These are phyloP conservation scores for Paecilomyces fulvus DNA, from an alignment of 2,329 filamentous ascomycete species.

Conservation along the genomic window DNA sequence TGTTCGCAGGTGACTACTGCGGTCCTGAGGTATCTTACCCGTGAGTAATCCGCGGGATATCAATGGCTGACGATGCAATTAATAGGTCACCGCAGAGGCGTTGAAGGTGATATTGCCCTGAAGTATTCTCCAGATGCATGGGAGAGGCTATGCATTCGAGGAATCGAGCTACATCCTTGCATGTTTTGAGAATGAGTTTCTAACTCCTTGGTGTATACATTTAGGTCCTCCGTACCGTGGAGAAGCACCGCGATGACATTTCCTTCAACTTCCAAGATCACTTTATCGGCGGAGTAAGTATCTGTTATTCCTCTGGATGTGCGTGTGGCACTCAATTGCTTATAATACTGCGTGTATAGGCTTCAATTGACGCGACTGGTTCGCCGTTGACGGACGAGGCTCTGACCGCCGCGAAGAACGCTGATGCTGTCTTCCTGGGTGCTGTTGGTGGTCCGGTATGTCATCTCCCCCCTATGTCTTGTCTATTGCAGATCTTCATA, in stretches of 20 bases:
- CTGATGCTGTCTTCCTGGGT: slow-evolving; percentile 84
- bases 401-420: slow-evolving; percentile 70
- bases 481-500: neutral
- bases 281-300: slow-evolving; percentile 82
- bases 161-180: neutral
- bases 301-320: slow-evolving; percentile 1
- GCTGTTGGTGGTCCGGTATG: slow-evolving; percentile 83
- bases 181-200: neutral
- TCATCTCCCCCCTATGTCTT: slow-evolving; percentile 2
- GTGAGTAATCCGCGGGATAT: neutral
- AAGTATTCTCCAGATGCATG: neutral
- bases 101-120: slow-evolving; percentile 56
- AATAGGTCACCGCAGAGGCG: slow-evolving; percentile 70
- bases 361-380: slow-evolving; percentile 77
- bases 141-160: neutral
- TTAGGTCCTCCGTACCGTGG: slow-evolving; percentile 70
- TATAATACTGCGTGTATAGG: slow-evolving; percentile 41
- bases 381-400: slow-evolving; percentile 73
- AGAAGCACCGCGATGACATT: slow-evolving; percentile 60
- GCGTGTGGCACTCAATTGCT: neutral
- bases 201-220: neutral
- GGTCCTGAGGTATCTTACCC: slow-evolving; percentile 61
- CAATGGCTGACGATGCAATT: slow-evolving; percentile 12
- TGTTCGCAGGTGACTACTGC: slow-evolving; percentile 76
- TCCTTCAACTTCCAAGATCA: slow-evolving; percentile 88